These are phyloP conservation scores for Hypoxylon sp. DNA, from an alignment of 2,329 filamentous ascomycete species.

Conservation along the genomic window DNA sequence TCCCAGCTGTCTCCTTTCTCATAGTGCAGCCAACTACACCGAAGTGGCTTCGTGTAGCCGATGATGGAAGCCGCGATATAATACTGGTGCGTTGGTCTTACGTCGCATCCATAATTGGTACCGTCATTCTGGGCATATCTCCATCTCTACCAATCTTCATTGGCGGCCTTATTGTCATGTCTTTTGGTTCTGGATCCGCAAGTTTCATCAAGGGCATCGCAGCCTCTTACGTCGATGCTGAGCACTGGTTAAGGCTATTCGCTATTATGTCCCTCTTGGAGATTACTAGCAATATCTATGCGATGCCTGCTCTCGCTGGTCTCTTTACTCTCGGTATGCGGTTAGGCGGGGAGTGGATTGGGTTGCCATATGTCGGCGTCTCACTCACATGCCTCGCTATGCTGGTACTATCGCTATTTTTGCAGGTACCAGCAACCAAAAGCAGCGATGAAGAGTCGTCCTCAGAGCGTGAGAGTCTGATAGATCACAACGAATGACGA, in stretches of 20 bases:
- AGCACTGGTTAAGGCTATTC: constrained; percentile 53
- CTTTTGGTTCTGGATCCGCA: constrained; percentile 49
- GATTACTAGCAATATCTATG: constrained; percentile 48
- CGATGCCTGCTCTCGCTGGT: constrained; percentile 50
- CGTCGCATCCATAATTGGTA: constrained; percentile 42
- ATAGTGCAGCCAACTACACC: constrained; percentile 45
- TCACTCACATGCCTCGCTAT: constrained; percentile 48
- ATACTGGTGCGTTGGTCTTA: constrained; percentile 50
- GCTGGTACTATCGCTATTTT: constrained; percentile 47
- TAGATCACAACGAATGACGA: neutral
- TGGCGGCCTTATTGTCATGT: constrained; percentile 51
- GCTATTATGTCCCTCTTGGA: constrained; percentile 49
- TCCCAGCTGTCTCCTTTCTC: constrained; percentile 49
- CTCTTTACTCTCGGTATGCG: constrained; percentile 53
- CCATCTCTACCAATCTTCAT: constrained; percentile 49
- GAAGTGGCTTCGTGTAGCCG: constrained; percentile 42
- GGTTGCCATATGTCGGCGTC: constrained; percentile 54
- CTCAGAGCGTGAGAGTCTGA: neutral
- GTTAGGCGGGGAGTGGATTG: constrained; percentile 52
- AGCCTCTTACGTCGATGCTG: constrained; percentile 49
- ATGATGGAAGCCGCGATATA: constrained; percentile 52
- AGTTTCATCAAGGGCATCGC: constrained; percentile 51
- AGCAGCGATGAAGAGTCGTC: constrained; percentile 42
- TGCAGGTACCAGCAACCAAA: constrained; percentile 37
- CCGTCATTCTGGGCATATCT: constrained; percentile 50